Base-by-base conservation (phyloP, 768 basidiomycete species). In the Cystobasidium tubakii region DNA sequence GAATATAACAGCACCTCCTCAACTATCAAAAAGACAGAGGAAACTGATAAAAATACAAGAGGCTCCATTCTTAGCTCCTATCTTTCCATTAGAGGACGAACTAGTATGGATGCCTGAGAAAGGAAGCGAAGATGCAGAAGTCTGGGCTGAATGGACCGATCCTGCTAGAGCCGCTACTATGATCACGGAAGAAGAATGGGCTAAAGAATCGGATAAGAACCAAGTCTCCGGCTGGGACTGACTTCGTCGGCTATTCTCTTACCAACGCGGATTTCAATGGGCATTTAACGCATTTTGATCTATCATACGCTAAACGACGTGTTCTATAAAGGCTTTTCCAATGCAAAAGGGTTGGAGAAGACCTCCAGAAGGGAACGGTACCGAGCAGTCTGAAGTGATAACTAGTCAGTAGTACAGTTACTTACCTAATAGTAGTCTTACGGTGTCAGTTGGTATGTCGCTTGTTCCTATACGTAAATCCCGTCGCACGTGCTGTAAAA, bases 31-130 rank as follows among this genome's bases (percentile, higher is more conserved):
- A 54, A 27, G 34, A 27, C 42, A 50, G 21, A 31, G 29, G 27
- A 31, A 33, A 67, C 46, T 29, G 13, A 29, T 10, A 43, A 50
- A 29, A 34, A 21, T 50, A 3, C 27, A 27, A 67, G 44, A 67
- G 21, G 34, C 63, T 6, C 57, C 57, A 31, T 60, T 60, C 21
- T 23, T 60, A 60, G 17, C 27, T 12, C 57, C 57, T 29, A 34
- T 60, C 23, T 60, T 60, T 25, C 57, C 57, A 60, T 29, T 60
- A 27, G 57, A 60, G 29, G 29, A 60, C 29, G 57, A 60, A 60
- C 10, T 6, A 60, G 57, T 60, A 4, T 60, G 57, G 57, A 60
- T 60, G 57, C 57, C 57, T 29, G 27, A 60, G 23, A 27, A 27
- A 29, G 57, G 57, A 29, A 29, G 29, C 13, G 57, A 60, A 60